phyloP scores from a whole-genome alignment of 2,329 filamentous ascomycete species.

The Fusarium decemcellulare region DNA sequence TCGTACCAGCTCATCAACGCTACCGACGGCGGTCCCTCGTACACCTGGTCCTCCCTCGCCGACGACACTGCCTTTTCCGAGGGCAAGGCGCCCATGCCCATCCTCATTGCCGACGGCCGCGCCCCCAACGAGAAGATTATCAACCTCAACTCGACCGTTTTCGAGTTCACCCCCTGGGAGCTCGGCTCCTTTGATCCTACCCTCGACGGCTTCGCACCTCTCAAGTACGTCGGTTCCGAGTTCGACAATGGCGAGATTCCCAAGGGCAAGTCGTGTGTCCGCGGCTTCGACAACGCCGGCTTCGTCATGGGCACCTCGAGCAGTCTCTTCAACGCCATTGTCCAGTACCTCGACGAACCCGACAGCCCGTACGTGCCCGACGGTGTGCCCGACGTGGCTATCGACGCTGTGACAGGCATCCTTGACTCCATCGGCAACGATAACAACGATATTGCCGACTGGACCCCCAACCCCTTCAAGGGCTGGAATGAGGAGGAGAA shows the following conservation, averaged over 20 bases:
- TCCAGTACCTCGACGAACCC: slow-evolving; percentile 75
- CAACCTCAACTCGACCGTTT: slow-evolving; percentile 71
- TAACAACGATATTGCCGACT: slow-evolving; percentile 83
- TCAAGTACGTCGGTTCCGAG: slow-evolving; percentile 71
- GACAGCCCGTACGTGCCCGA: slow-evolving; percentile 65
- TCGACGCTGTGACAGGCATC: slow-evolving; percentile 63
- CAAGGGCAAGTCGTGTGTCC: slow-evolving; percentile 62
- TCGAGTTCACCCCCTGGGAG: slow-evolving; percentile 77
- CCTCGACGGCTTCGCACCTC: slow-evolving; percentile 71
- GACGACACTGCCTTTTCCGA: slow-evolving; percentile 58
- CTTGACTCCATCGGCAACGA: slow-evolving; percentile 68
- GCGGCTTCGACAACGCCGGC: slow-evolving; percentile 83
- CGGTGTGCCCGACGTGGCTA: slow-evolving; percentile 57
- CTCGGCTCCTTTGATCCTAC: slow-evolving; percentile 75
- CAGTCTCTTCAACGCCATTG: slow-evolving; percentile 80
- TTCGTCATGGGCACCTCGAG: slow-evolving; percentile 88
- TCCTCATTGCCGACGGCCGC: slow-evolving; percentile 65
- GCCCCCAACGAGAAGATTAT: slow-evolving; percentile 60
- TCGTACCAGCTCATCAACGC: slow-evolving; percentile 88
- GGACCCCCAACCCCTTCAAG: slow-evolving; percentile 71
- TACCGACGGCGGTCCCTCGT: slow-evolving; percentile 78
- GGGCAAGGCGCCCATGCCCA: slow-evolving; percentile 62
- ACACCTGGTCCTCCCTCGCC: slow-evolving; percentile 83
- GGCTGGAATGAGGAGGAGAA: slow-evolving; percentile 64
- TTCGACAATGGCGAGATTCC: slow-evolving; percentile 65